A percentile compares a stretch with the other conserved stretches of the same genome.
Evolutionary conservation across 495 filamentous ascomycete genomes (phyloP).

Genomic region (Annulohypoxylon stygium): DNA sequence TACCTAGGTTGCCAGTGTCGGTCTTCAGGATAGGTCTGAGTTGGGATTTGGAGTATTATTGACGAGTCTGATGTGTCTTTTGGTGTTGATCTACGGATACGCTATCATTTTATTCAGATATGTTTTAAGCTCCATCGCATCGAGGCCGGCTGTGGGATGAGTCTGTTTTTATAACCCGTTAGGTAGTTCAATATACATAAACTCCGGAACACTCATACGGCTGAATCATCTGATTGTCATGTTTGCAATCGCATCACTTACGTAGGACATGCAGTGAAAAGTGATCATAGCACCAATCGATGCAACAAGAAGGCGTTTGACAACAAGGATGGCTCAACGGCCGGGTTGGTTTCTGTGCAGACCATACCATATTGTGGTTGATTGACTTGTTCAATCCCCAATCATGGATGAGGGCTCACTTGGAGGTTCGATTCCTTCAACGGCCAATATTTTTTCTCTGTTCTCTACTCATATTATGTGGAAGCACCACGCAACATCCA

Average conservation of each 20-base stretch:
- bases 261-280: background rate
- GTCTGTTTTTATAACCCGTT: background rate
- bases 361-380: no score
- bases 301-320: background rate
- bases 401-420: background rate
- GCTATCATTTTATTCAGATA: background rate
- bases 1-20: conserved; percentile 9
- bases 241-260: background rate
- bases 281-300: background rate
- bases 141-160: background rate
- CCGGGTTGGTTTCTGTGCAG: no score
- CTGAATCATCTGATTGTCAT: background rate
- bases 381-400: no score
- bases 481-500: no score
- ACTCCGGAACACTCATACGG: background rate
- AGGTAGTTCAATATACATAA: background rate
- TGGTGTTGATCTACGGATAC: background rate
- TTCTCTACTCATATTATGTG: background rate
- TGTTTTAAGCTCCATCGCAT: background rate
- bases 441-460: background rate
- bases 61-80: background rate
- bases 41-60: background rate
- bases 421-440: background rate
- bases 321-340: background rate
- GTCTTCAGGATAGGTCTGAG: background rate